Evolutionary conservation across 176 grass and related monocot genomes (phyloP), one percentile per base, ranked within the genome.

Genomic region (Phyllostachys edulis): DNA sequence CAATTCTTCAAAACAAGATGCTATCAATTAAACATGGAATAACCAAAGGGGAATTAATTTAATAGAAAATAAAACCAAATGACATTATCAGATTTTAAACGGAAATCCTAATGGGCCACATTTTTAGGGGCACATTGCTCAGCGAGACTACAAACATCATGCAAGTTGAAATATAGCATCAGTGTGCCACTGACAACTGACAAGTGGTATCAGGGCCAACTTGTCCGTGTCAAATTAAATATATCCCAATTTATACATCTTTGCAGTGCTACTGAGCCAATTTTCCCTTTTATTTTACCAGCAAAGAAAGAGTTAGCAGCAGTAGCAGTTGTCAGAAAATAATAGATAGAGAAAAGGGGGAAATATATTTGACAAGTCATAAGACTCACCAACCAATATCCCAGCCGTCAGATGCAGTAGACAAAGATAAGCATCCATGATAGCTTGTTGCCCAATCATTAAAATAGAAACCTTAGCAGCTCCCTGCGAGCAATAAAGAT

Each of bases 401-500:
- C 97, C 97, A 72, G 97, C 97, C 44, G 93, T 95, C 81, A 99
- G 84, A 87, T 99, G 97, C 69, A 99, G 91, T 71, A 99, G 88
- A 94, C 97, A 99, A 34, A 96, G 90, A 83, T 99, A 99, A 36
- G 97, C 93, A 92, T 99, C 97, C 93, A 99, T 92, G 36, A 99
- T 99, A 91, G 97, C 97, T 92, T 99, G 97, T 85, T 99, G 97
- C 69, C 97, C 97, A 59, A 99, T 99, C 97, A 99, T 99, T 88
- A 99, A 15, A 84, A 99, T 90, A 80, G 93, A 99, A 65, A 99
- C 93, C 80, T 99, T 99, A 59, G 91, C 87, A 77, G 97, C 91
- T 75, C 97, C 97, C 97, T 99, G 82, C 7, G 66, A 65, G 20
- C 6, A 87, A 81, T 63, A 67, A 39, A 76, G 40, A 86, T 76